phyloP scores from a whole-genome alignment of 768 basidiomycete species.

The Filobasidium wieringae region DNA sequence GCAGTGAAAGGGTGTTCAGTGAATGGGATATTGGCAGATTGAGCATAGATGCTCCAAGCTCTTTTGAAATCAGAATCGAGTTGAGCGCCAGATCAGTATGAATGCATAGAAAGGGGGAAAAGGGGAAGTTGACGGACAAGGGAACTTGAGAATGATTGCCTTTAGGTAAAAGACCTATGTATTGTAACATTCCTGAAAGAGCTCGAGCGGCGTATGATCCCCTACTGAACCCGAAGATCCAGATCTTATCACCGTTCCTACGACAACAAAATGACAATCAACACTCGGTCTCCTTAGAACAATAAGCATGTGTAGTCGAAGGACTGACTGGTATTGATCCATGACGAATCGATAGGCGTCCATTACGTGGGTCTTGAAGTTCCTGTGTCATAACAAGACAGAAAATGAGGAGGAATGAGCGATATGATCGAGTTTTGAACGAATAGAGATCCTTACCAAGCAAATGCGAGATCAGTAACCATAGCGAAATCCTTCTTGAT shows the following conservation, averaged over 20 bases:
- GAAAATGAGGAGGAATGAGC: no score
- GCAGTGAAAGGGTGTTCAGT: neutral
- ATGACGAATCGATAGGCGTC: conserved; percentile 23
- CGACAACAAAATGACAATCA: neutral
- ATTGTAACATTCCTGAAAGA: conserved; percentile 54
- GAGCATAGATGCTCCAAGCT: conserved; percentile 3
- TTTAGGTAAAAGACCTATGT: conserved; percentile 2
- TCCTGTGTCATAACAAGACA: conserved; percentile 13
- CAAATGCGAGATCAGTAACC: conserved; percentile 15
- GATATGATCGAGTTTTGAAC: neutral
- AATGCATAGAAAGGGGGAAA: neutral
- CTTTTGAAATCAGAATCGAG: no score
- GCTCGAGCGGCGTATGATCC: conserved; percentile 60
- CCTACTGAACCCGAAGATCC: conserved; percentile 73
- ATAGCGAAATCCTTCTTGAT: neutral
- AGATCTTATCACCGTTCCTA: conserved; percentile 55
- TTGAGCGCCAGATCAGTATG: no score
- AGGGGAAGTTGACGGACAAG: neutral
- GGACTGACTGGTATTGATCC: conserved; percentile 18
- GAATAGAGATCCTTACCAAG: conserved; percentile 11
- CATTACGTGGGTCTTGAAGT: conserved; percentile 20
- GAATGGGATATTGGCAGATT: conserved; percentile 1
- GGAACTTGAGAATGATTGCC: conserved; percentile 7
- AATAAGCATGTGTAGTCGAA: neutral
- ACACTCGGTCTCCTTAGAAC: no score